Percentiles rank a stretch among this genome's conserved stretches.
phyloP scores from a whole-genome alignment of 495 filamentous ascomycete genomes.

The Polyplosphaeria fusca region DNA sequence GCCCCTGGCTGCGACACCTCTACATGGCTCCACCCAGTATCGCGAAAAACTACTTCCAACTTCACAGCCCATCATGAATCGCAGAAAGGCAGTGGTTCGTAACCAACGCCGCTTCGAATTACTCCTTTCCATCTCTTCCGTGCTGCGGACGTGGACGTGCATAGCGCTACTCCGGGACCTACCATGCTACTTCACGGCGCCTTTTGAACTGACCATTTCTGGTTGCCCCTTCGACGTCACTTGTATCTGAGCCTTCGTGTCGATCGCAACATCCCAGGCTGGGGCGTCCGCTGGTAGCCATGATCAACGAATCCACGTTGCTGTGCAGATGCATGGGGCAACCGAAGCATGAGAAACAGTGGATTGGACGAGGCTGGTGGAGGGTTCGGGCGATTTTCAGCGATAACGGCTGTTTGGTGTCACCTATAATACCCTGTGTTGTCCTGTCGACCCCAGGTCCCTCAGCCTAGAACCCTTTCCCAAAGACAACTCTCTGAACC shows the following conservation, averaged over 20 bases:
- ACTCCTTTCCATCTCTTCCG: background rate
- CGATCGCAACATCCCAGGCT: slow-evolving; percentile 19
- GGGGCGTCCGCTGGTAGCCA: slow-evolving; percentile 2
- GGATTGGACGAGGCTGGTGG: no score
- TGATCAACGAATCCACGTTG: slow-evolving; percentile 19
- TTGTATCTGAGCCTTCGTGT: background rate
- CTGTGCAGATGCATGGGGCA: background rate
- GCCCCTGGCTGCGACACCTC: background rate
- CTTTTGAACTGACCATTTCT: background rate
- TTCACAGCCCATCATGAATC: slow-evolving; percentile 7
- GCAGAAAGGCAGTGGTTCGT: background rate
- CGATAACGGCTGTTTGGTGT: background rate
- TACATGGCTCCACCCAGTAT: slow-evolving; percentile 18
- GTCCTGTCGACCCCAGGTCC: no score
- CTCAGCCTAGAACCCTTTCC: no score
- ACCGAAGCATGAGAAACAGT: no score
- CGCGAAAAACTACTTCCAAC: slow-evolving; percentile 13
- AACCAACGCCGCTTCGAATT: background rate
- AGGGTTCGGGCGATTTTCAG: no score
- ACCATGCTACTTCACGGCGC: slow-evolving; percentile 3
- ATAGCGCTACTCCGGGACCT: slow-evolving; percentile 5
- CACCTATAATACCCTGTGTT: slow-evolving; percentile 10
- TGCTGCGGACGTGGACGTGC: slow-evolving; percentile 14
- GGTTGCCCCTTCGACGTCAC: slow-evolving; percentile 18
- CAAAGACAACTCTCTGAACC: no score